phyloP scores from a whole-genome alignment of 2,329 filamentous ascomycete genomes.

The Apiospora malaysiana region DNA sequence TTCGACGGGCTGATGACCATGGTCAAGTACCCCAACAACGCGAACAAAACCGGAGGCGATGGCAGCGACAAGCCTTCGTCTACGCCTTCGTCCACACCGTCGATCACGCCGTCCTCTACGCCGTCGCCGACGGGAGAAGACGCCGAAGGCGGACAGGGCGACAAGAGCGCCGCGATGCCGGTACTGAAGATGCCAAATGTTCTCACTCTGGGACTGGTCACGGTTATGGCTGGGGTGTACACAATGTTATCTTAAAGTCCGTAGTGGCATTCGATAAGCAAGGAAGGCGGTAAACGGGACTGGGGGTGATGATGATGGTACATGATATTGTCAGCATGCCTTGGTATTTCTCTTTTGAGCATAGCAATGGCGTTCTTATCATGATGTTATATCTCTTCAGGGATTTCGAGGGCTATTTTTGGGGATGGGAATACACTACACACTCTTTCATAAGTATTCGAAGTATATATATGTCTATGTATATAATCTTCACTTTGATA shows the following conservation, averaged over 20 bases:
- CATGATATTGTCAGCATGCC: not conserved
- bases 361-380: not conserved
- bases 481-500: no score
- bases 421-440: not conserved
- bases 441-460: not conserved
- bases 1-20: not conserved
- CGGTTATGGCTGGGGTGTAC: constrained; percentile 4
- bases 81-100: not conserved
- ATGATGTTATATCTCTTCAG: not conserved
- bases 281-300: not conserved
- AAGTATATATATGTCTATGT: no score
- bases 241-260: not conserved
- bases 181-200: not conserved
- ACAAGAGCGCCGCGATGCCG: not conserved
- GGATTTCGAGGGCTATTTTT: not conserved
- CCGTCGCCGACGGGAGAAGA: not conserved
- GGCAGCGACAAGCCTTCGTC: not conserved
- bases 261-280: not conserved
- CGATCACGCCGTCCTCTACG: not conserved
- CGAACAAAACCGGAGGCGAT: not conserved
- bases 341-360: not conserved
- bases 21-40: not conserved
- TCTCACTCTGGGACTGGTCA: not conserved
- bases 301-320: not conserved
- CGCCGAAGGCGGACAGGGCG: not conserved